Evolutionary conservation across 129 eudicot species (phyloP).

Genomic region (Apium graveolens): DNA sequence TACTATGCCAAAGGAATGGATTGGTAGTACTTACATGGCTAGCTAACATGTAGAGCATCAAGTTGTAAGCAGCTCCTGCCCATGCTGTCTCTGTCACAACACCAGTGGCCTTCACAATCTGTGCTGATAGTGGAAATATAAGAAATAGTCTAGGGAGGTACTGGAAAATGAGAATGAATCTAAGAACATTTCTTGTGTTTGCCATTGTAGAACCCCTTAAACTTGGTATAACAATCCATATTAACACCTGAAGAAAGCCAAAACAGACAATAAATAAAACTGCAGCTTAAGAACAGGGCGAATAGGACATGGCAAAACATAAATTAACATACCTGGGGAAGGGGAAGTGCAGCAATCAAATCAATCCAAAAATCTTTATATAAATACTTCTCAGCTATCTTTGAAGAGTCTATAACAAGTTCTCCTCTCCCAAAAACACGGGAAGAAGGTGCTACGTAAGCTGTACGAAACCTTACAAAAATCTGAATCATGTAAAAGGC

Average conservation of each 20-base stretch:
- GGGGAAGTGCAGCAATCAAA: conserved; percentile 75
- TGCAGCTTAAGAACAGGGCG: background rate
- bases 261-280: conserved; percentile 4
- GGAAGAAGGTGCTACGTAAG: conserved; percentile 97
- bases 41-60: conserved; percentile 83
- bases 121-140: conserved; percentile 71
- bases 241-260: conserved; percentile 40
- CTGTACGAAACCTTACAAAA: conserved; percentile 62
- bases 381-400: conserved; percentile 55
- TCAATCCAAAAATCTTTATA: conserved; percentile 57
- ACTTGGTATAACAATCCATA: conserved; percentile 76
- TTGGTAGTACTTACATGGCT: conserved; percentile 61
- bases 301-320: background rate
- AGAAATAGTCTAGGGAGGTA: conserved; percentile 80
- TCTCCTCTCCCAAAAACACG: conserved; percentile 98
- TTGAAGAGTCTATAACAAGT: conserved; percentile 70
- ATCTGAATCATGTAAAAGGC: conserved; percentile 71
- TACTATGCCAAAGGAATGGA: background rate
- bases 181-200: conserved; percentile 75
- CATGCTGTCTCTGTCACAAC: conserved; percentile 84
- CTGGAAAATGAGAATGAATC: conserved; percentile 81
- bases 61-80: conserved; percentile 94
- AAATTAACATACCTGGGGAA: conserved; percentile 74
- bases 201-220: conserved; percentile 79
- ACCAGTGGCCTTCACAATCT: conserved; percentile 77